Evolutionary conservation across 2,329 filamentous ascomycete genomes (phyloP).

Genomic region (Alternaria ethzedia): DNA sequence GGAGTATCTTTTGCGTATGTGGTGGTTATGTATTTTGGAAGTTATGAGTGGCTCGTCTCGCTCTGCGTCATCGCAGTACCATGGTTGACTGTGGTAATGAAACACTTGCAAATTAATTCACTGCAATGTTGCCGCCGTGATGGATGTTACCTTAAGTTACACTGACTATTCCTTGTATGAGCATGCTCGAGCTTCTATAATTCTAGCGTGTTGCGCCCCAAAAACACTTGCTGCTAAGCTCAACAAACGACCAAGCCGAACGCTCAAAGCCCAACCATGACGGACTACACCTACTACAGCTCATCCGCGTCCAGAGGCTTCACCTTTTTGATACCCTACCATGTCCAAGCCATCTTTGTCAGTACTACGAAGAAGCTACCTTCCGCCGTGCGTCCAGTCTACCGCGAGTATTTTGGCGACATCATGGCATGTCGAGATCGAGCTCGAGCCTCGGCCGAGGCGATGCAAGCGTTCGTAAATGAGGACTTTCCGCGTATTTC

Average conservation of each 20-base stretch:
- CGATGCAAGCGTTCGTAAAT: not conserved
- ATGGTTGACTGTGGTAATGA: not conserved
- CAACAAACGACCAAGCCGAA: rapidly evolving
- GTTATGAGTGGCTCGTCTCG: too few relatives aligned
- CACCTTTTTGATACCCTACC: not conserved
- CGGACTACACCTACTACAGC: not conserved
- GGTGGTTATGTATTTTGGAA: too few relatives aligned
- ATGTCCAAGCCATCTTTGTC: not conserved
- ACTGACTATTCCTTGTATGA: not conserved
- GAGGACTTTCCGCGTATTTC: not conserved
- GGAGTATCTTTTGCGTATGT: too few relatives aligned
- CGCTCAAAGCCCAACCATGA: not conserved
- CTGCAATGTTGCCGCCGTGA: not conserved
- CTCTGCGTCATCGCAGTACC: too few relatives aligned
- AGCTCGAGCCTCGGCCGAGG: not conserved
- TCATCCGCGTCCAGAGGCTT: not conserved
- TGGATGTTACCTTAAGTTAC: not conserved
- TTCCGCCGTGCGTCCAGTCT: not conserved
- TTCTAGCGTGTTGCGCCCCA: not conserved
- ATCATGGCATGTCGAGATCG: not conserved
- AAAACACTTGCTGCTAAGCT: not conserved
- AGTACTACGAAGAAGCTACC: not conserved
- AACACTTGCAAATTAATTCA: not conserved
- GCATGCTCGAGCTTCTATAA: not conserved
- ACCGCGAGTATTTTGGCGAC: not conserved